phyloP scores from a whole-genome alignment of 805 yeast species.

The Geotrichum ghanense region DNA sequence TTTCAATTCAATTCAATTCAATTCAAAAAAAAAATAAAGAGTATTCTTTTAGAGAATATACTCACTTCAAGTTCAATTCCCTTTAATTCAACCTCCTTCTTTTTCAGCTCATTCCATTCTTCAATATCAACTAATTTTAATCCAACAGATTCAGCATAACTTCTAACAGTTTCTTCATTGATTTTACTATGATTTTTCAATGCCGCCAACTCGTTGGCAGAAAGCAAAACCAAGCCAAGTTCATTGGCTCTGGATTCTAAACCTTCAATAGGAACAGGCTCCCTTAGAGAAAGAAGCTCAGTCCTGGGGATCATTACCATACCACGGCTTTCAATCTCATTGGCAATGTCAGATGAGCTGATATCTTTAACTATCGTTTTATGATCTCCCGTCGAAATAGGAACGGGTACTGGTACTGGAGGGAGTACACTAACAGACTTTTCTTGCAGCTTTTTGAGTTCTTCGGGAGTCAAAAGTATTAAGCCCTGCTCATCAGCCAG shows the following conservation, averaged over 20 bases:
- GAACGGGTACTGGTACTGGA: not conserved
- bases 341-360: not conserved
- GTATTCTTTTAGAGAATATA: not conserved
- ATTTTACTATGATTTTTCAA: not conserved
- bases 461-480: not conserved
- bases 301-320: not conserved
- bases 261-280: not conserved
- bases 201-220: not conserved
- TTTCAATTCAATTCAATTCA: too few species aligned
- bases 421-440: not conserved
- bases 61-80: not conserved
- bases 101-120: not conserved
- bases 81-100: not conserved
- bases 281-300: not conserved
- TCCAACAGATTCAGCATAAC: not conserved
- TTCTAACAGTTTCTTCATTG: not conserved
- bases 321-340: not conserved
- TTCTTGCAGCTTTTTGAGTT: not conserved
- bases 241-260: not conserved
- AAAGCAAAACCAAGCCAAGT: not conserved
- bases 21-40: not conserved
- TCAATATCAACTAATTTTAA: not conserved
- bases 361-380: not conserved
- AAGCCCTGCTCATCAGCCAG: slow-evolving; percentile 17
- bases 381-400: not conserved